Evolutionary conservation across 441 rosid species (phyloP).

Genomic region (Croton laevigatus): DNA sequence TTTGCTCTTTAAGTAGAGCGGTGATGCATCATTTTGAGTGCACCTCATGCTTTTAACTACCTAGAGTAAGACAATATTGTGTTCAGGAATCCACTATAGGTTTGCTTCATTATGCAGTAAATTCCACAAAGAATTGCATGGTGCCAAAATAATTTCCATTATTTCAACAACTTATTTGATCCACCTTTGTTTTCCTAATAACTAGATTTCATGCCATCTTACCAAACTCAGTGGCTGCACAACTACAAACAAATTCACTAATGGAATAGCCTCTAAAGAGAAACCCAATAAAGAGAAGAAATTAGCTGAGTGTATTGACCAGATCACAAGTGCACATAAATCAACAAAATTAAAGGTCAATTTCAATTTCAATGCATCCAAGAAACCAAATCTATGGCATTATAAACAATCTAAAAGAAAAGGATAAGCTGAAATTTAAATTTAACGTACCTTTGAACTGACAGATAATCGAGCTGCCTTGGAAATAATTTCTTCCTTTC

Average conservation of each 20-base stretch:
- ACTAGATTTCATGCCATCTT: background rate
- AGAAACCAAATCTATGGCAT: background rate
- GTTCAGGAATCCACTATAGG: background rate
- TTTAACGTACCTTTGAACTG: conserved; percentile 62
- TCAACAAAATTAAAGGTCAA: background rate
- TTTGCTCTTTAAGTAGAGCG: too few species aligned
- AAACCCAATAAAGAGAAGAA: conserved; percentile 7
- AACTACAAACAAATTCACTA: background rate
- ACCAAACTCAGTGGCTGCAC: background rate
- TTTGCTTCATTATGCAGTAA: background rate
- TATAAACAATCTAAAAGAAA: background rate
- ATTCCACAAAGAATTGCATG: background rate
- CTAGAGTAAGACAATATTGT: background rate
- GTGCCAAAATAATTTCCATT: background rate
- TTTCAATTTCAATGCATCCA: background rate
- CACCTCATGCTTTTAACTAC: too few species aligned
- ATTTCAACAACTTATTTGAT: background rate
- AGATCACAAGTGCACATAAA: background rate
- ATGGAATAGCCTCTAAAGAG: background rate
- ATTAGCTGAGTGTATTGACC: conserved; percentile 8
- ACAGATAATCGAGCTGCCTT: conserved; percentile 84
- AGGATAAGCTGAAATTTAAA: background rate
- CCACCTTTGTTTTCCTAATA: background rate
- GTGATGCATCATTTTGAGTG: too few species aligned
- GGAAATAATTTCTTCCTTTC: conserved; percentile 60